Evolutionary conservation across 208 protist species (phyloP).

Genomic region (Trypanosoma melophagium): DNA sequence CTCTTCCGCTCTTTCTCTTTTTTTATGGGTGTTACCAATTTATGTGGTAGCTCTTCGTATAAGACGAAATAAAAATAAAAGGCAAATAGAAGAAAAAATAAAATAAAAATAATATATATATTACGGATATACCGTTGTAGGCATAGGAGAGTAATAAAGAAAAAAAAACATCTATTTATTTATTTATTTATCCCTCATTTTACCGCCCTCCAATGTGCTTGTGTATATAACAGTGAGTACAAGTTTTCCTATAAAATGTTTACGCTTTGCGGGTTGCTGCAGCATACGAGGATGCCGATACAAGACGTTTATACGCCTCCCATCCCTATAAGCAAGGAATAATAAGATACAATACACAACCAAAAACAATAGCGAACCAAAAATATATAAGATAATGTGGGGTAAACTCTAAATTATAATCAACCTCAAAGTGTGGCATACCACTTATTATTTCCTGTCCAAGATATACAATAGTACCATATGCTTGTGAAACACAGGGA

Average conservation of each 20-base stretch:
- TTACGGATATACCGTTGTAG: not conserved
- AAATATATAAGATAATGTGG: conserved; percentile 15
- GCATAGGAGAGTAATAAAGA: not conserved
- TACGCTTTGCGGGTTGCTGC: not conserved
- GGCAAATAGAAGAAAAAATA: too few relatives aligned
- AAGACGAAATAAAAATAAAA: not conserved
- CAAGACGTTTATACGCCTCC: conserved; percentile 49
- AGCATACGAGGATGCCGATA: conserved; percentile 16
- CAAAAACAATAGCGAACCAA: conserved; percentile 21
- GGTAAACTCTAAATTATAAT: conserved; percentile 19
- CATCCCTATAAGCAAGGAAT: conserved; percentile 54
- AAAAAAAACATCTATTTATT: too few relatives aligned
- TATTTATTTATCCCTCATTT: too few relatives aligned
- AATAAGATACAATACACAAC: conserved; percentile 36
- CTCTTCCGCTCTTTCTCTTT: too few relatives aligned
- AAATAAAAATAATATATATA: too few relatives aligned
- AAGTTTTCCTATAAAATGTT: not conserved
- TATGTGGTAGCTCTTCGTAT: too few relatives aligned
- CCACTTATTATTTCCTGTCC: conserved; percentile 66
- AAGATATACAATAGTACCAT: conserved; percentile 66
- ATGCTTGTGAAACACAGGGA: conserved; percentile 62
- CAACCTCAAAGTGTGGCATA: conserved; percentile 50
- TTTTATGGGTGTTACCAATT: too few relatives aligned
- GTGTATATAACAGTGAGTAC: too few relatives aligned
- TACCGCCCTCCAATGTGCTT: not conserved